Evolutionary conservation across 805 yeast genomes (phyloP), one percentile per base, ranked within the genome.

Genomic region (Wickerhamiella bombiphila): DNA sequence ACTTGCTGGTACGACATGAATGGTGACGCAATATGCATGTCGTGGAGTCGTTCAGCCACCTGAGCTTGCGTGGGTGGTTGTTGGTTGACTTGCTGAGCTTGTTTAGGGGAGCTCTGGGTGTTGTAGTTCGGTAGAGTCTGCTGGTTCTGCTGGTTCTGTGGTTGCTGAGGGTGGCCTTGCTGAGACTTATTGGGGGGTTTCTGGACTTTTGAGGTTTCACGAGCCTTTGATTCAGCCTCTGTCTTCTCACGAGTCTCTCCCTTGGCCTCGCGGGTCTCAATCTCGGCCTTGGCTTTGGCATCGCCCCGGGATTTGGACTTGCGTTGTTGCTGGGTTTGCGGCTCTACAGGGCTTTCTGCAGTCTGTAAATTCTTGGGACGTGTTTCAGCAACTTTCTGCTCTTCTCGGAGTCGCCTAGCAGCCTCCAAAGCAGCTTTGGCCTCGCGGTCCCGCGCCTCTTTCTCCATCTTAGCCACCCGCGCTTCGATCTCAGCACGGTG

Each of bases 401-500:
- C 6, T 6, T 22, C 20, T n/a, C n/a, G n/a, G n/a, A n/a, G n/a
- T n/a, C n/a, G n/a, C n/a, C n/a, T n/a, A n/a, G 26, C 26, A 24
- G 26, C 26, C 26, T 24, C 26, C 9, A 13, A 9, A 13, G 26
- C 26, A 13, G 13, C 26, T 24, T 24, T 24, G 9, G 26, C 20
- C 16, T 32, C 16, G 18, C 43, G 30, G 31, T 42, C 40, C 32
- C 43, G 51, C 24, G 49, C 49, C 17, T 44, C 46, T 24, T 47
- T 47, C 29, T 43, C 48, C 18, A 34, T 32, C 54, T 52, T 53
- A 37, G 46, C 56, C 43, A 42, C 44, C 35, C 55, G 50, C 45
- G 48, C 50, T 47, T 54, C 54, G 37, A 49, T 47, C 36, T 50
- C 52, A 24, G 41, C 46, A 20, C 50, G 51, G n/a, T 50, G 52